Percentiles rank a stretch among this genome's conserved stretches.
Evolutionary conservation across 495 filamentous ascomycete species (phyloP).

Genomic region (Aspergillus cavernicola): DNA sequence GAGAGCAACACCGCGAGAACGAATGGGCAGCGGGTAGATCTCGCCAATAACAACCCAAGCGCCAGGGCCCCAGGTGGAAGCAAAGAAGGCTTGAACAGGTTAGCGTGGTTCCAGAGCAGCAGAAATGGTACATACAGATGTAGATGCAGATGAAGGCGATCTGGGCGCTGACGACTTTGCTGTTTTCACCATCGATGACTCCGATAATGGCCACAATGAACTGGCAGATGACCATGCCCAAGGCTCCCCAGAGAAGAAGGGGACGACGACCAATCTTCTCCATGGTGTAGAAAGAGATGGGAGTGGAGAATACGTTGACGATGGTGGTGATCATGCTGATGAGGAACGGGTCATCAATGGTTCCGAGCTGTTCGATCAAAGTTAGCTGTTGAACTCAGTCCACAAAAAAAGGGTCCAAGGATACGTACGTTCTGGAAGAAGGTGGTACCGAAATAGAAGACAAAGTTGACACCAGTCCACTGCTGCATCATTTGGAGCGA

Average conservation of each 20-base stretch:
- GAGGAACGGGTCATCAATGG: conserved; percentile 72
- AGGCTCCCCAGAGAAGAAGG: conserved; percentile 74
- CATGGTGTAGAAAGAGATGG: conserved; percentile 76
- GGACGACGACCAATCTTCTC: conserved; percentile 78
- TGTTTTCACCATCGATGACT: conserved; percentile 50
- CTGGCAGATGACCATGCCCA: conserved; percentile 79
- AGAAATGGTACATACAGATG: conserved; percentile 34
- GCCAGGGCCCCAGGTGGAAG: conserved; percentile 66
- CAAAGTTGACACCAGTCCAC: conserved; percentile 86
- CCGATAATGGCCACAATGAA: conserved; percentile 81
- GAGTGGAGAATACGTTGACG: conserved; percentile 81
- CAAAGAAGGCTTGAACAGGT: conserved; percentile 55
- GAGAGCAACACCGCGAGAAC: conserved; percentile 73
- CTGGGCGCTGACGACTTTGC: conserved; percentile 56
- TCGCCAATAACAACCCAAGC: conserved; percentile 86
- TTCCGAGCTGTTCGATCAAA: conserved; percentile 45
- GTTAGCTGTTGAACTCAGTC: not conserved
- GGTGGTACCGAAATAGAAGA: conserved; percentile 84
- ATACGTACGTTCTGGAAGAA: conserved; percentile 58
- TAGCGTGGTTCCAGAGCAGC: not conserved
- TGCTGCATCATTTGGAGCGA: conserved; percentile 81
- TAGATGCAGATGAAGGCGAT: conserved; percentile 77
- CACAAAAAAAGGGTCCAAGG: not conserved
- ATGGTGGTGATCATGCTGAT: conserved; percentile 78
- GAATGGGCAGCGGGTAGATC: conserved; percentile 81